phyloP scores from a whole-genome alignment of 1,284 basidiomycete genomes.

The Sparassis latifolia region DNA sequence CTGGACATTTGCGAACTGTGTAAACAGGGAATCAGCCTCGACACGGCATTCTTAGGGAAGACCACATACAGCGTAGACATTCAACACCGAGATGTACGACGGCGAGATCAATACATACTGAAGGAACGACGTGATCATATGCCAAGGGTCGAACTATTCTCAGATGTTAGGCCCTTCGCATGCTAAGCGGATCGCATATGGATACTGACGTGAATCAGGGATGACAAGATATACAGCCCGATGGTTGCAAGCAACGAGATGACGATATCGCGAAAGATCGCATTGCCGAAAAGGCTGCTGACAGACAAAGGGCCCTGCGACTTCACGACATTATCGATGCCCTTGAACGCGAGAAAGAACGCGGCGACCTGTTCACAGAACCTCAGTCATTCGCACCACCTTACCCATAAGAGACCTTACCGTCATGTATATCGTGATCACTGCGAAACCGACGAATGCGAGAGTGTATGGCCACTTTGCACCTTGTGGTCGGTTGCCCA shows the following conservation, averaged over 20 bases:
- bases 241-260: constrained; percentile 82
- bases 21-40: constrained; percentile 7
- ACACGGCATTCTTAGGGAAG: neutral
- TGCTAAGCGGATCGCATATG: neutral
- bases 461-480: constrained; percentile 77
- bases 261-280: constrained; percentile 83
- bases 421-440: constrained; percentile 93
- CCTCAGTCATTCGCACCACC: constrained; percentile 1
- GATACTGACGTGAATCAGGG: constrained; percentile 72
- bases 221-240: constrained; percentile 79
- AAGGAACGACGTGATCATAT: constrained; percentile 90
- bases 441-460: constrained; percentile 77
- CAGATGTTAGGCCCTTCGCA: too few species aligned
- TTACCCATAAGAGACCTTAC: constrained; percentile 35
- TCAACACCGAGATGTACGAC: constrained; percentile 87
- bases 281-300: constrained; percentile 60
- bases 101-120: constrained; percentile 92
- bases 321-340: constrained; percentile 54
- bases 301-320: constrained; percentile 41
- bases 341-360: constrained; percentile 76
- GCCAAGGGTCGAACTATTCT: constrained; percentile 79
- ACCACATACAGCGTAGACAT: constrained; percentile 73
- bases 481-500: constrained; percentile 92
- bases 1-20: constrained; percentile 82
- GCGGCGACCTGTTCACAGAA: constrained; percentile 53